Evolutionary conservation across 2,329 filamentous ascomycete species (phyloP), one percentile per base, ranked within the genome.

Genomic region (Neurospora sp.): DNA sequence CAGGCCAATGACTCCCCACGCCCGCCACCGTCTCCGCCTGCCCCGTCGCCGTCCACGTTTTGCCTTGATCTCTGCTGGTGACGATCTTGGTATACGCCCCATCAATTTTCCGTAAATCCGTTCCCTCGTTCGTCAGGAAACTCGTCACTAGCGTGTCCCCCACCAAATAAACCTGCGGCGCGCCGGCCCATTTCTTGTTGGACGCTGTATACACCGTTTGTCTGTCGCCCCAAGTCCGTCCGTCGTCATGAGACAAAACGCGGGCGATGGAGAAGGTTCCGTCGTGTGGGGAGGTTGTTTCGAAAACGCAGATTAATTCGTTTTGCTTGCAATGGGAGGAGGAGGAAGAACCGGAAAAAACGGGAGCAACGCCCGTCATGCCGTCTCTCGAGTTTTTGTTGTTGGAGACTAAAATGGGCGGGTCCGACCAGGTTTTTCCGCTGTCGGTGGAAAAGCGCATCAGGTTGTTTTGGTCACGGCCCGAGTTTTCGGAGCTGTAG

Each of bases 81-180:
- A 80, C 68, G 5, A 78, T 73, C 70, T 79, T 80, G 74, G 79
- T 77, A 65, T 77, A 74, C 12, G 72, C 75, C n/a, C 76, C 75
- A 40, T 76, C 75, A 4, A 74, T 71, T 8, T 66, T 66, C 4
- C 62, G 71, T 6, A 62, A 67, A 4, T 70, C 73, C 6, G 73
- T 71, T 67, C 81, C 81, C 73, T 84, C 82, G 71, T 84, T 79
- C 1, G 82, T 83, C 76, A 82, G 81, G 75, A 84, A 84, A 69
- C 79, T 81, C 0, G 78, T 78, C 1, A 82, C 80, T 8, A 84
- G 73, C 1, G 77, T 81, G 8, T 79, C 80, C 1, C 82, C 80
- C 0, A 83, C 81, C 39, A 81, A 81, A 37, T 78, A 75, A 8
- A 83, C 78, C 71, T 82, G 79, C 57, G 82, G 82, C 36, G 82